Base-by-base conservation (phyloP, 2,329 filamentous ascomycete genomes). In the Ilyonectria sp. region DNA sequence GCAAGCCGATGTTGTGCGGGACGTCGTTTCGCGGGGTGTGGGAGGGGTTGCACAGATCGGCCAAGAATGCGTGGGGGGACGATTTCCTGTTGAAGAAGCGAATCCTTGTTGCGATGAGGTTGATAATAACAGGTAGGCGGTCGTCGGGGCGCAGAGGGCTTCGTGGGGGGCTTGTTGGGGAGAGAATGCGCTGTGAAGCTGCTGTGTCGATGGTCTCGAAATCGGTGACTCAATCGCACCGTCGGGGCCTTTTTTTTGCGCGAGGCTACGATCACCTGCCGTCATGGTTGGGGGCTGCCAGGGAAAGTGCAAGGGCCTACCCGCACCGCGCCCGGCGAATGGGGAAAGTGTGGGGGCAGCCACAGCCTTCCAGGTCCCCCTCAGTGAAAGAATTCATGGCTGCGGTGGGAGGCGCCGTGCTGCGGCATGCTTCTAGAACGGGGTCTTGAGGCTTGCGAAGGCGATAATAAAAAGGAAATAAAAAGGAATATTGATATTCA, bases 171-270 rank as follows among this genome's bases (percentile, higher is more conserved):
- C 66, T 67, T 63, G 59, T 59, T 69, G 68, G 52, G 47, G 63
- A 63, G 44, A 53, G 37, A 50, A 58, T 60, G 57, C 65, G 55
- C 33, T 47, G 67, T 60, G 46, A 58, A 70, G 43, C 49, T 54
- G 52, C 50, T 58, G 60, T 59, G 67, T 62, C 40, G 54, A 65
- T 69, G 71, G 56, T 46, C 33, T 60, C 55, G 56, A 60, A 60
- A 58, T 63, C 56, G 63, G 68, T 75, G 74, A 75, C 71, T 75
- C 74, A 75, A 73, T 63, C 71, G 61, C 63, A 65, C 65, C 63
- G 50, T 54, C 65, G 65, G 68, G 69, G 70, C 63, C 66, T 67
- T 68, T 75, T 75, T 75, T 75, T 75, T 75, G 65, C 67, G 71
- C 74, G 68, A 76, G 74, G 74, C 74, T 75, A 63, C 60, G 26